Base-by-base conservation (phyloP, 257 asterid genomes). In the Verbena officinalis region DNA sequence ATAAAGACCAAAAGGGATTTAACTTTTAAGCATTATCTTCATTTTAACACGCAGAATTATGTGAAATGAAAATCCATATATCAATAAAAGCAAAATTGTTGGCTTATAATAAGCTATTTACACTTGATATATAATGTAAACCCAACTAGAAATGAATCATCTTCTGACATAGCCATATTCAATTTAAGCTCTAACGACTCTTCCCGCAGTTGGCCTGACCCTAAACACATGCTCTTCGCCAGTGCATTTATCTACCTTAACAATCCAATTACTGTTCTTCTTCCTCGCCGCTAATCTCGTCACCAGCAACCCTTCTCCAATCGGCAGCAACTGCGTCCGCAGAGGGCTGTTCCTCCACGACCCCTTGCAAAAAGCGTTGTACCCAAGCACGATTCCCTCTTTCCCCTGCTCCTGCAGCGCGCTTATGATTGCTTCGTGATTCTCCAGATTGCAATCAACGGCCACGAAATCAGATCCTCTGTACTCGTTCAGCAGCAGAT, bases 281-380 rank as follows among this genome's bases (percentile, higher is more conserved):
- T 36, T 54, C 6, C 22, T 46, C 7, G 73, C 84, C 20, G 77
- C 69, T 11, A 70, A 59, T 73, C 87, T 73, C 1, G 83, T 83
- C 31, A 91, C 71, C 65, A 89, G 56, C 75, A 91, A 43, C 11
- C 96, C 98, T 61, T 82, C 95, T 49, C 95, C 96, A 0, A 91
- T 91, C 0, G 96, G 98, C 81, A 91, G 79, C 75, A 89, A 62
- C 40, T 82, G 91, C 9, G 84, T 75, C 0, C 80, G 62, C 60
- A 76, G 60, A 4, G 77, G 75, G 59, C 84, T 71, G n/a, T 74
- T 80, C 42, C 81, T 76, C 96, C 96, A 84, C 0, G 90, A 62
- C 11, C 74, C 86, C 5, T 73, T 81, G 66, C 90, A 76, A 15
- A 86, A 91, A 1, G 96, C 98, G 38, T 91, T 91, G 67, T 89